A percentile compares a stretch with the other conserved stretches of the same genome.
These are phyloP conservation scores for Exophiala mesophila DNA, from an alignment of 2,329 filamentous ascomycete species.

Conservation along the genomic window DNA sequence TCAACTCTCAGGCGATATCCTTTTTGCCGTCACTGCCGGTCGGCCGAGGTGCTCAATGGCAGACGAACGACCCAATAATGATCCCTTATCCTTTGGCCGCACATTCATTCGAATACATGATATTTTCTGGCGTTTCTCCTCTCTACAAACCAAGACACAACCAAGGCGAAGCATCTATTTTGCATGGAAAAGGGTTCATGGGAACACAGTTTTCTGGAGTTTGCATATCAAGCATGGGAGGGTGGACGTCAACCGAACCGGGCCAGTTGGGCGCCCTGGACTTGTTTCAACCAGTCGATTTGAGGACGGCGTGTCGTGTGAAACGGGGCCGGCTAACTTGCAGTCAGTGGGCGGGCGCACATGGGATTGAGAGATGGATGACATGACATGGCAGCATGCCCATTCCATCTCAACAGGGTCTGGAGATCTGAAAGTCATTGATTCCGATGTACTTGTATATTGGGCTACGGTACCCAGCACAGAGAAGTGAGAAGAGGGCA, in stretches of 20 bases:
- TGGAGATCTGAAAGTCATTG: not conserved
- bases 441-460: not conserved
- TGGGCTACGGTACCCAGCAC: not conserved
- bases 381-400: not conserved
- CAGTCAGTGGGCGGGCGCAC: too few species aligned
- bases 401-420: not conserved
- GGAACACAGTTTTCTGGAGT: not conserved
- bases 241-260: too few species aligned
- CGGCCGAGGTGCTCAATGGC: not conserved
- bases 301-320: too few species aligned
- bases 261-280: too few species aligned
- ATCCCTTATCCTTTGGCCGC: too few species aligned
- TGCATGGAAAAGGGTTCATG: not conserved
- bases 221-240: not conserved
- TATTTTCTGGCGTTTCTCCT: not conserved
- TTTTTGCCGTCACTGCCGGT: too few species aligned
- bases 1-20: too few species aligned
- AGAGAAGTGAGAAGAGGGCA: not conserved
- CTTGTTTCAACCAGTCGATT: too few species aligned
- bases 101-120: too few species aligned
- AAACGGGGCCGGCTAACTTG: too few species aligned
- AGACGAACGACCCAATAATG: too few species aligned
- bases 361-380: too few species aligned
- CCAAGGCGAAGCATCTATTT: not conserved
- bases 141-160: not conserved